Percentiles rank a stretch among this genome's conserved stretches.
Conservation (phyloP, 2,329 filamentous ascomycete species). For the Alternaria longipes region DNA sequence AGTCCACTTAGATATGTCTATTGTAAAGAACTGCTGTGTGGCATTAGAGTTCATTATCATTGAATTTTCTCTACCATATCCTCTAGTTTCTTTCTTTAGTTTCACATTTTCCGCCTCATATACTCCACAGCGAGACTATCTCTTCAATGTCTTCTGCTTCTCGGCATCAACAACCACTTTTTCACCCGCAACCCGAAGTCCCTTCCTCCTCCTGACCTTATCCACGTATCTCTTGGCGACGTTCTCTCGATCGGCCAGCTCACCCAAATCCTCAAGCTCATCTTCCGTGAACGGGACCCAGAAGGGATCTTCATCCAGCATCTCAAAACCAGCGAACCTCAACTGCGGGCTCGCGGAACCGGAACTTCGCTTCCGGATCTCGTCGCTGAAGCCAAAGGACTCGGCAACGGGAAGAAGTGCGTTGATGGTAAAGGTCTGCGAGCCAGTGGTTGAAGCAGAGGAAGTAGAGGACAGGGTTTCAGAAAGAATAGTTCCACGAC, state of each 20-base stretch:
- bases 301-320: slow-evolving; percentile 94
- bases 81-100: background rate
- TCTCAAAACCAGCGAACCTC: slow-evolving; percentile 90
- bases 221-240: slow-evolving; percentile 98
- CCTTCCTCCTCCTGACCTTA: slow-evolving; percentile 84
- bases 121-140: slow-evolving; percentile 44
- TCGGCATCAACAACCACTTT: slow-evolving; percentile 81
- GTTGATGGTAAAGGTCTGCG: slow-evolving; percentile 93
- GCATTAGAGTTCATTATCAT: background rate
- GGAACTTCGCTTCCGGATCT: slow-evolving; percentile 93
- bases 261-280: slow-evolving; percentile 93
- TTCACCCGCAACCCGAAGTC: slow-evolving; percentile 76
- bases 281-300: slow-evolving; percentile 98
- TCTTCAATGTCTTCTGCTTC: slow-evolving; percentile 83
- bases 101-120: no score
- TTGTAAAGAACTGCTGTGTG: no score
- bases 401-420: slow-evolving; percentile 90
- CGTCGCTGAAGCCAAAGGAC: slow-evolving; percentile 94
- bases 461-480: slow-evolving; percentile 95
- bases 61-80: background rate
- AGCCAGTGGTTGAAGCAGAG: slow-evolving; percentile 91
- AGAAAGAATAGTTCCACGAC: slow-evolving; percentile 85
- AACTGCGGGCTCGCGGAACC: slow-evolving; percentile 92
- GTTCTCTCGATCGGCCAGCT: slow-evolving; percentile 92
- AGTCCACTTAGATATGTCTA: no score